A percentile compares a stretch with the other conserved stretches of the same genome.
Evolutionary conservation across 805 yeast genomes (phyloP).

Genomic region (Starmerella kuoi): DNA sequence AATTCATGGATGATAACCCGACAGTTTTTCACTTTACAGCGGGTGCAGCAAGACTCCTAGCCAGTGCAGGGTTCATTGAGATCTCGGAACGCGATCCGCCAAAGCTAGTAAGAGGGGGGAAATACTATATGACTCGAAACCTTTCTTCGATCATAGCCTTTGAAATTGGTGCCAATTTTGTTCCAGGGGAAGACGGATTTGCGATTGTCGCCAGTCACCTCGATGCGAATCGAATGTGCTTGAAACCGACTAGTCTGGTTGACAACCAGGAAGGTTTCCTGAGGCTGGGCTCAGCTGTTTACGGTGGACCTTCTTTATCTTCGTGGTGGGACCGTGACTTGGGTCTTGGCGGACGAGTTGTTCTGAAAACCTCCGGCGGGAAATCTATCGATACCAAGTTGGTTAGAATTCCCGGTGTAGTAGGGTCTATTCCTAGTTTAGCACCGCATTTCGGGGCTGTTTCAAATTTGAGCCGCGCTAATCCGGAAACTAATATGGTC

Average conservation of each 20-base stretch:
- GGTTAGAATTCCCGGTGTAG: slow-evolving; percentile 69
- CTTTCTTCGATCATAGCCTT: slow-evolving; percentile 62
- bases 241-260: slow-evolving; percentile 75
- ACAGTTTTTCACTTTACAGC: slow-evolving; percentile 48
- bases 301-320: slow-evolving; percentile 86
- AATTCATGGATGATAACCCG: slow-evolving; percentile 59
- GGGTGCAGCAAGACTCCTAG: slow-evolving; percentile 30
- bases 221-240: slow-evolving; percentile 78
- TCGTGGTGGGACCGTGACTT: slow-evolving; percentile 95
- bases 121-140: slow-evolving; percentile 60
- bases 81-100: slow-evolving; percentile 48
- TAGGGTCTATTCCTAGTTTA: slow-evolving; percentile 81
- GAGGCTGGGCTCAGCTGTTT: slow-evolving; percentile 85
- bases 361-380: slow-evolving; percentile 44
- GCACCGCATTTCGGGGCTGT: slow-evolving; percentile 77
- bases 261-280: slow-evolving; percentile 48
- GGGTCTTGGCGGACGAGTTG: slow-evolving; percentile 82
- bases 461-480: slow-evolving; percentile 46
- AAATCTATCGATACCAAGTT: slow-evolving; percentile 36
- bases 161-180: slow-evolving; percentile 54
- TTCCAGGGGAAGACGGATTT: slow-evolving; percentile 66
- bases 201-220: slow-evolving; percentile 92
- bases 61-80: slow-evolving; percentile 57
- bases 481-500: slow-evolving; percentile 70
- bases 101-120: slow-evolving; percentile 41